Conservation (phyloP, 1,139 yeast genomes). For the Candida albicans region DNA sequence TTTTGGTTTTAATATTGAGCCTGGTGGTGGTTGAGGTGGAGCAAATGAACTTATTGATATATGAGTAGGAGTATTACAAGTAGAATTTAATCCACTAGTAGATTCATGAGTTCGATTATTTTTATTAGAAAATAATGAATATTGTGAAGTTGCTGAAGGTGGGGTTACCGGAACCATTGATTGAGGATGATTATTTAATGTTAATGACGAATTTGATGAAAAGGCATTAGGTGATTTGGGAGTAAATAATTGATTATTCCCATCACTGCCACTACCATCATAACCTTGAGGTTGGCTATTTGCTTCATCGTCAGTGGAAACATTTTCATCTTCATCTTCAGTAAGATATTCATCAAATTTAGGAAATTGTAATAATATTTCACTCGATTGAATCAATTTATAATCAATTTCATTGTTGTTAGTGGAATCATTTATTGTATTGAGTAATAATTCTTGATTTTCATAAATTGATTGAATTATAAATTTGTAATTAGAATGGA, state of each 20-base stretch:
- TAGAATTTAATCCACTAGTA: constrained; percentile 16
- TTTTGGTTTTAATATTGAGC: constrained; percentile 12
- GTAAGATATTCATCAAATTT: constrained; percentile 10
- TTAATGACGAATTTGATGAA: constrained; percentile 26
- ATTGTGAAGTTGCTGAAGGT: constrained; percentile 44
- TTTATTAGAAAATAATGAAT: constrained; percentile 38
- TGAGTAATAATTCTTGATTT: constrained; percentile 20
- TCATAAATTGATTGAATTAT: constrained; percentile 29
- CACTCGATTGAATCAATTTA: constrained; percentile 24
- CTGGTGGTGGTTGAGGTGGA: constrained; percentile 13
- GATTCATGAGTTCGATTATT: constrained; percentile 14
- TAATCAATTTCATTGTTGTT: constrained; percentile 14
- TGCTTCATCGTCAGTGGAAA: constrained; percentile 10
- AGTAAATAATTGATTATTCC: constrained; percentile 19
- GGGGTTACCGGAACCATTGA: constrained; percentile 38
- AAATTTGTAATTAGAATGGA: constrained; percentile 26
- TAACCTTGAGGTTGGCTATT: neutral
- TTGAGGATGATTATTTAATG: constrained; percentile 13
- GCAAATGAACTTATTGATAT: constrained; percentile 13
- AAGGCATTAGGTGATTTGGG: constrained; percentile 30
- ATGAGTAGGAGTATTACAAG: constrained; percentile 32
- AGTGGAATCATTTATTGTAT: constrained; percentile 11
- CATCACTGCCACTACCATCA: constrained; percentile 26
- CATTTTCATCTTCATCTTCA: constrained; percentile 10
- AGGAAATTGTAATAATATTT: constrained; percentile 31